Percentiles rank a stretch among this genome's conserved stretches.
Evolutionary conservation across 805 yeast species (phyloP).

Genomic region (Candida boleticola): DNA sequence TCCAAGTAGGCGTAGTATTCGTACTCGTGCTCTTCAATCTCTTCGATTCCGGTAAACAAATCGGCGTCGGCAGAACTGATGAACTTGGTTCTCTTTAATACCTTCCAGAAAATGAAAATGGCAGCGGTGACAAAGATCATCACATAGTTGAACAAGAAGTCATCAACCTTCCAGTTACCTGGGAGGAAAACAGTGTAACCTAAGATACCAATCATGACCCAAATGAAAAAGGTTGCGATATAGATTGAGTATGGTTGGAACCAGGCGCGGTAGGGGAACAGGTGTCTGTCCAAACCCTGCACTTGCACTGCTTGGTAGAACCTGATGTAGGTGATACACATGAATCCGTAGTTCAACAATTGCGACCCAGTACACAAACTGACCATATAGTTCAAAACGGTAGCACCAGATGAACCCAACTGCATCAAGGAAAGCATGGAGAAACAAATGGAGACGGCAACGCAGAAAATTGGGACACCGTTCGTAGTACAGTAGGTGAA

Average conservation of each 20-base stretch:
- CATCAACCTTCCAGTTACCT: conserved; percentile 59
- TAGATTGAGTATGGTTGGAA: conserved; percentile 40
- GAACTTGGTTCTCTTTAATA: conserved; percentile 34
- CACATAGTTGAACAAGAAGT: conserved; percentile 68
- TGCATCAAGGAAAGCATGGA: conserved; percentile 31
- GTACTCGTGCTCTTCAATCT: conserved; percentile 50
- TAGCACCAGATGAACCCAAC: conserved; percentile 24
- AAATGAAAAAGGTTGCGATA: conserved; percentile 28
- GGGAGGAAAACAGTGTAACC: conserved; percentile 73
- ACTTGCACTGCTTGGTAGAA: conserved; percentile 41
- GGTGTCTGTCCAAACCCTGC: conserved; percentile 37
- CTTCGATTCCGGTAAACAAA: conserved; percentile 42
- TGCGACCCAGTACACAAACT: conserved; percentile 48
- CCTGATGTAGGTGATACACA: conserved; percentile 41
- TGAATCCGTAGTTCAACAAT: conserved; percentile 45
- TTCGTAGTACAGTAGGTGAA: conserved; percentile 50
- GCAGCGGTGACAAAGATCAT: conserved; percentile 54
- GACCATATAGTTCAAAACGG: conserved; percentile 45
- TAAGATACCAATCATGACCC: conserved; percentile 50
- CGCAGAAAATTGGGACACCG: conserved; percentile 71
- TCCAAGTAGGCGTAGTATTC: conserved; percentile 35
- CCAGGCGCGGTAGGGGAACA: conserved; percentile 43
- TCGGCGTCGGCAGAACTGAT: conserved; percentile 47
- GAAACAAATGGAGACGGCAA: conserved; percentile 28
- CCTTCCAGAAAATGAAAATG: conserved; percentile 34